Evolutionary conservation across 2,329 filamentous ascomycete genomes (phyloP), one percentile per base, ranked within the genome.

Genomic region (Verticillium nonalfalfae): DNA sequence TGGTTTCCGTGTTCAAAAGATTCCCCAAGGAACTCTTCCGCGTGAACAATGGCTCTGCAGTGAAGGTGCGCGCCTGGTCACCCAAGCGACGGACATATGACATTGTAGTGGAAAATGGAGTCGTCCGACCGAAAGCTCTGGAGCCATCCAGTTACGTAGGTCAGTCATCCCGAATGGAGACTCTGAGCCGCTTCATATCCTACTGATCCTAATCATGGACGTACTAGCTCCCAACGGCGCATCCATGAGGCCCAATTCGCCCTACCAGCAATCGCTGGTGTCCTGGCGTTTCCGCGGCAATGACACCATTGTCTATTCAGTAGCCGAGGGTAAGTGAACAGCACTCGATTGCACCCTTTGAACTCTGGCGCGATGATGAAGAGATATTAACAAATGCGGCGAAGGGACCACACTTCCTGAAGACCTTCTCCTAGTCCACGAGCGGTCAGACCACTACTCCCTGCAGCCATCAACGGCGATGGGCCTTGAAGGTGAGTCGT

Each of bases 1-100:
- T 64, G 13, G 60, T 65, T n/a, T 15, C 13, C 4, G 61, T 62
- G 35, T 63, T 61, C 21, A 59, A 39, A 33, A 15, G n/a, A 7
- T 58, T 65, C 31, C 63, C 64, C 1, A 66, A 60, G 50, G 52
- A 63, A 15, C 60, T 65, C 2, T 65, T 66, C 26, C 61, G 64
- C 14, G 61, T 66, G 10, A 66, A 66, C 33, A 62, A 63, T 15
- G 61, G 64, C 15, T 34, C 9, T 4, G 34, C 36, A 3, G 59
- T 66, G 6, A 50, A 59, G 21, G 40, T 66, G 13, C 59, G 64
- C 6, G 50, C 38, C 5, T 65, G 60, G 61, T 63, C 64, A 7
- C 63, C 61, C 7, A 31, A 40, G 7, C 61, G 63, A 34, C 55
- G 36, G 1, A 56, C 36, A 15, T 65, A 56, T 15, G 64, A 66